Conservation (phyloP, 1,139 yeast species). For the Pneumocystis wakefieldiae region DNA sequence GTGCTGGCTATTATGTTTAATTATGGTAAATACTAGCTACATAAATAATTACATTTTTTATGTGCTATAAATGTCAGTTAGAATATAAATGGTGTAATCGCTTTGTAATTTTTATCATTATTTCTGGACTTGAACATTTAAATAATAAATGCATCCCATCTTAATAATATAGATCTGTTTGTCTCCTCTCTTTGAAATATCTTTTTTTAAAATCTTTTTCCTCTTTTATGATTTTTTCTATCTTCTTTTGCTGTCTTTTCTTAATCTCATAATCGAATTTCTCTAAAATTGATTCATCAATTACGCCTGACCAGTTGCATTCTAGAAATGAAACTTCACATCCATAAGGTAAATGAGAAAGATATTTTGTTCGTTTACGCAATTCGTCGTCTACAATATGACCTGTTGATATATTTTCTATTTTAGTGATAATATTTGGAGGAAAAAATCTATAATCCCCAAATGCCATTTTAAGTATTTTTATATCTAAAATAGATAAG, state of each 20-base stretch:
- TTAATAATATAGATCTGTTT: neutral
- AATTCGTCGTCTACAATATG: conserved; percentile 39
- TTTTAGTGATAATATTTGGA: conserved; percentile 39
- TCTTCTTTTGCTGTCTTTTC: conserved; percentile 42
- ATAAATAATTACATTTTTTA: too few relatives aligned
- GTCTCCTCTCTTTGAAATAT: neutral
- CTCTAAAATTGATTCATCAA: conserved; percentile 39
- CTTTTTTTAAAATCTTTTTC: neutral
- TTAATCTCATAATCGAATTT: conserved; percentile 44
- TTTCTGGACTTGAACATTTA: too few relatives aligned
- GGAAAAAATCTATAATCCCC: conserved; percentile 56
- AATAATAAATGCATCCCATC: too few relatives aligned
- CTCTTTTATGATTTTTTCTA: conserved; percentile 33
- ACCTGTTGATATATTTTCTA: conserved; percentile 59
- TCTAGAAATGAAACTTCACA: conserved; percentile 74
- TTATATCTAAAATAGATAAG: conserved; percentile 64
- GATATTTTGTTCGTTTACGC: conserved; percentile 50
- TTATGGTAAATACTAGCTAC: too few relatives aligned
- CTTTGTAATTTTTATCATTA: too few relatives aligned
- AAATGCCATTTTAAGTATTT: conserved; percentile 50
- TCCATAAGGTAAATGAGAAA: conserved; percentile 72
- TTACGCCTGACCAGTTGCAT: conserved; percentile 56
- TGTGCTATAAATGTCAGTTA: too few relatives aligned
- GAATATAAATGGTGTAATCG: too few relatives aligned
- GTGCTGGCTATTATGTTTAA: too few relatives aligned